Conservation (phyloP, 1,284 basidiomycete genomes). For the Sanghuangporus baumii region DNA sequence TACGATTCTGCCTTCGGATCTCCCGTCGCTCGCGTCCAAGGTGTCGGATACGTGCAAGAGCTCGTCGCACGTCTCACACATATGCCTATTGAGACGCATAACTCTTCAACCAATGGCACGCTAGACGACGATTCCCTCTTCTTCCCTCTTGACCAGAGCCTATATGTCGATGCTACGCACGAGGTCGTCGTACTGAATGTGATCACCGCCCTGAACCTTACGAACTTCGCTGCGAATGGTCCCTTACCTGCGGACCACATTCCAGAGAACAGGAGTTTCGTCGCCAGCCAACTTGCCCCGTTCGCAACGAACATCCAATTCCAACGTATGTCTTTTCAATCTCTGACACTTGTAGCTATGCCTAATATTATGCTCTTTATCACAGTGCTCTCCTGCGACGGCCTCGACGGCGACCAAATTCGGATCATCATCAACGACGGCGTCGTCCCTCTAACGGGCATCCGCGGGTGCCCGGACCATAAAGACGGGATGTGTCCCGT, state of each 20-base stretch:
- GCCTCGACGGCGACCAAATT: constrained; percentile 53
- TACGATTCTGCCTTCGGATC: constrained; percentile 79
- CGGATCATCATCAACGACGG: constrained; percentile 86
- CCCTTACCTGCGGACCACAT: constrained; percentile 73
- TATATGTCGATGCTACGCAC: constrained; percentile 85
- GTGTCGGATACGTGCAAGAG: constrained; percentile 83
- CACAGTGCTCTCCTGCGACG: constrained; percentile 53
- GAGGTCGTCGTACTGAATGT: constrained; percentile 76
- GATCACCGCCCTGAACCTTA: constrained; percentile 56
- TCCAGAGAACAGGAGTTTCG: constrained; percentile 53
- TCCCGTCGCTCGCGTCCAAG: constrained; percentile 73
- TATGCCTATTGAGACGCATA: constrained; percentile 61
- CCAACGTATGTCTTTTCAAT: constrained; percentile 31
- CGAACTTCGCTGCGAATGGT: constrained; percentile 60
- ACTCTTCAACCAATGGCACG: constrained; percentile 78
- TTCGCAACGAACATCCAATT: constrained; percentile 77
- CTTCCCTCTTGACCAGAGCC: constrained; percentile 75
- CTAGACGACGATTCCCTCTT: constrained; percentile 62
- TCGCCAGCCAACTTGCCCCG: constrained; percentile 62
- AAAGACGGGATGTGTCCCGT: constrained; percentile 80
- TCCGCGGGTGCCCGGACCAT: constrained; percentile 66
- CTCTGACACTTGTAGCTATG: background rate
- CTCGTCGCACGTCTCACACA: constrained; percentile 75
- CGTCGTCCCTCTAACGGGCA: constrained; percentile 73
- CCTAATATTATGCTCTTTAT: background rate